phyloP scores from a whole-genome alignment of 495 filamentous ascomycete species.

The Umbilicaria muhlenbergii region DNA sequence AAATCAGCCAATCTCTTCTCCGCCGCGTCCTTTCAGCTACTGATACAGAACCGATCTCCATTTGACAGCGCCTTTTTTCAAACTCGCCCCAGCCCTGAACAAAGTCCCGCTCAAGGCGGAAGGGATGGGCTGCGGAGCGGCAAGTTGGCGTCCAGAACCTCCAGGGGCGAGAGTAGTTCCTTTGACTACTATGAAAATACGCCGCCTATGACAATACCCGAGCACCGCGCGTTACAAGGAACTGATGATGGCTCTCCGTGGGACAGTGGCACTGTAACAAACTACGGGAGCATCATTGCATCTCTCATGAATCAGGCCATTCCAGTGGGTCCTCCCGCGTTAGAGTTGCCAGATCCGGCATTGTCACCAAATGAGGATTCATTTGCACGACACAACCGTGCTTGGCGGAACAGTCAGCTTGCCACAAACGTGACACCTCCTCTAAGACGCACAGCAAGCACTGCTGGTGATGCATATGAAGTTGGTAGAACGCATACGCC shows the following conservation, averaged over 20 bases:
- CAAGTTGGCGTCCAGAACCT: too few species aligned
- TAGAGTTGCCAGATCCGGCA: slow-evolving; percentile 64
- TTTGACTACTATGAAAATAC: background rate
- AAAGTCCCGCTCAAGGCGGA: background rate
- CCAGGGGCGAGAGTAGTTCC: background rate
- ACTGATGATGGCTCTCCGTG: slow-evolving; percentile 10
- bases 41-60: slow-evolving; percentile 6
- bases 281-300: slow-evolving; percentile 64
- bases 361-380: slow-evolving; percentile 23
- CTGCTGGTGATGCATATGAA: slow-evolving; percentile 22
- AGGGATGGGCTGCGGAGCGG: too few species aligned
- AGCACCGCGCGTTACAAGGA: slow-evolving; percentile 2
- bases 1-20: slow-evolving; percentile 12
- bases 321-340: slow-evolving; percentile 28
- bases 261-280: slow-evolving; percentile 18
- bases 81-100: background rate
- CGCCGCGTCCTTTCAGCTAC: slow-evolving; percentile 5
- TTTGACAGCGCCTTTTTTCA: slow-evolving; percentile 2
- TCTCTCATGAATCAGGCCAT: slow-evolving; percentile 33
- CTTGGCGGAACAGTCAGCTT: slow-evolving; percentile 13
- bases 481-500: slow-evolving; percentile 20
- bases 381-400: slow-evolving; percentile 14
- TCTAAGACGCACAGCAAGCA: slow-evolving; percentile 5
- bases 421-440: slow-evolving; percentile 9
- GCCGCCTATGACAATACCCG: background rate